phyloP scores from a whole-genome alignment of 345 rosid genomes.

The Hevea brasiliensis region DNA sequence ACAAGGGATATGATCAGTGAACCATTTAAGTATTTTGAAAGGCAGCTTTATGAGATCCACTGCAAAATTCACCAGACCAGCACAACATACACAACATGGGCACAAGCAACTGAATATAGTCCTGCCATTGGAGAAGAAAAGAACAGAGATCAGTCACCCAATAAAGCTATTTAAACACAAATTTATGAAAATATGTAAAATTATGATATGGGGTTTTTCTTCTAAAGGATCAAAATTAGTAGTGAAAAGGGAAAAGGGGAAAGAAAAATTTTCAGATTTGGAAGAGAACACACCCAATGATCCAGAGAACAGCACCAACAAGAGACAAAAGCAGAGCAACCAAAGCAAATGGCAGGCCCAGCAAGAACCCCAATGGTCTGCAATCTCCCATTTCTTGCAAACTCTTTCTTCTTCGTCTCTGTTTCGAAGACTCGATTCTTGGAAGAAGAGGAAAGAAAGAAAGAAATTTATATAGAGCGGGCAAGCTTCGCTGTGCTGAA shows the following conservation, averaged over 20 bases:
- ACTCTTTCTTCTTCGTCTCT: not conserved
- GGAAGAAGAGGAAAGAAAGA: not conserved
- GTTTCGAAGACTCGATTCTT: not conserved
- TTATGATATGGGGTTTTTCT: not conserved
- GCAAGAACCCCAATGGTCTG: slow-evolving; percentile 81
- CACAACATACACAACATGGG: too few relatives aligned
- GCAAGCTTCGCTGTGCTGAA: too few relatives aligned
- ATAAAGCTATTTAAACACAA: too few relatives aligned
- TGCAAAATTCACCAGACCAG: too few relatives aligned
- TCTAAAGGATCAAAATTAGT: not conserved
- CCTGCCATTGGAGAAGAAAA: slow-evolving; percentile 37
- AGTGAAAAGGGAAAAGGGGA: not conserved
- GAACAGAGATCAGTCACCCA: too few relatives aligned
- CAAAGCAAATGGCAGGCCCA: too few relatives aligned
- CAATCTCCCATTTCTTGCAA: slow-evolving; percentile 64
- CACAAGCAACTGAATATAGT: slow-evolving; percentile 63
- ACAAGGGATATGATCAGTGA: slow-evolving; percentile 74
- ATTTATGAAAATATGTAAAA: not conserved
- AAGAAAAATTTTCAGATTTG: not conserved
- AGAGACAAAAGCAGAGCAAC: too few relatives aligned
- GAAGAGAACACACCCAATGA: slow-evolving; percentile 53
- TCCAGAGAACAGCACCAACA: slow-evolving; percentile 72
- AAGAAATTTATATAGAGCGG: not conserved
- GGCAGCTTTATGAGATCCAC: too few relatives aligned
- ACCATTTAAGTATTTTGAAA: too few relatives aligned